A percentile compares a stretch with the other conserved stretches of the same genome.
Evolutionary conservation across 2,329 filamentous ascomycete genomes (phyloP).

Genomic region (Phialemoniopsis sp.): DNA sequence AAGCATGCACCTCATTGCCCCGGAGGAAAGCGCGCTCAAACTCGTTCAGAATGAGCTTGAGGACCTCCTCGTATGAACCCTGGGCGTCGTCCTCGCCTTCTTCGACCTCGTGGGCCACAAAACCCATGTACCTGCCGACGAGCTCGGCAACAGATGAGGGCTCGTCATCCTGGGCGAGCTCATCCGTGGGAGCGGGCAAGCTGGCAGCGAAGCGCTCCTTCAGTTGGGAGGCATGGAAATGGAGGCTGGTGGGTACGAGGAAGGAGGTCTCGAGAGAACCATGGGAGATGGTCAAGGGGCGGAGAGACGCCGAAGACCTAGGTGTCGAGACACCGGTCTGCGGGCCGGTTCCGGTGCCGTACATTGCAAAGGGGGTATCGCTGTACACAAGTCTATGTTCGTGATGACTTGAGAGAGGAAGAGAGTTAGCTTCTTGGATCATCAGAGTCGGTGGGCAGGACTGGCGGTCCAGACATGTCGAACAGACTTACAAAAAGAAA

Average conservation of each 20-base stretch:
- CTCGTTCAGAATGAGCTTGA: slow-evolving; percentile 90
- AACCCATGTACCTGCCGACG: slow-evolving; percentile 89
- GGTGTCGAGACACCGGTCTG: slow-evolving; percentile 98
- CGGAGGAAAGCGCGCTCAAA: slow-evolving; percentile 94
- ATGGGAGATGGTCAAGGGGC: slow-evolving; percentile 85
- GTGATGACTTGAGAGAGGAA: slow-evolving; percentile 1
- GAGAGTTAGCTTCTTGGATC: too few species aligned
- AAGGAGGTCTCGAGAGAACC: slow-evolving; percentile 96
- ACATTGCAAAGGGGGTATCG: slow-evolving; percentile 60
- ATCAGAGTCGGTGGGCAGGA: too few species aligned
- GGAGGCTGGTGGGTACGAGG: slow-evolving; percentile 88
- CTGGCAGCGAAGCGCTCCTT: slow-evolving; percentile 85
- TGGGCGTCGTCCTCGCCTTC: slow-evolving; percentile 87
- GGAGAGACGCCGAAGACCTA: slow-evolving; percentile 86
- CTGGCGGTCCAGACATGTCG: neutral
- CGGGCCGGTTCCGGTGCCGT: slow-evolving; percentile 75
- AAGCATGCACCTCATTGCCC: slow-evolving; percentile 92
- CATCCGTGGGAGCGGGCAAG: slow-evolving; percentile 88
- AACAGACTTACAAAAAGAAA: slow-evolving; percentile 4
- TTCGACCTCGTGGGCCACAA: slow-evolving; percentile 82
- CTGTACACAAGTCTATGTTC: slow-evolving; percentile 21
- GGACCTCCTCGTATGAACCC: slow-evolving; percentile 85
- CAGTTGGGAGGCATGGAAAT: slow-evolving; percentile 93
- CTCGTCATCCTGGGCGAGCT: slow-evolving; percentile 96
- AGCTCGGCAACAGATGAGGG: slow-evolving; percentile 94